Evolutionary conservation across 2,329 filamentous ascomycete genomes (phyloP).

Genomic region (Aschersonia sp.): DNA sequence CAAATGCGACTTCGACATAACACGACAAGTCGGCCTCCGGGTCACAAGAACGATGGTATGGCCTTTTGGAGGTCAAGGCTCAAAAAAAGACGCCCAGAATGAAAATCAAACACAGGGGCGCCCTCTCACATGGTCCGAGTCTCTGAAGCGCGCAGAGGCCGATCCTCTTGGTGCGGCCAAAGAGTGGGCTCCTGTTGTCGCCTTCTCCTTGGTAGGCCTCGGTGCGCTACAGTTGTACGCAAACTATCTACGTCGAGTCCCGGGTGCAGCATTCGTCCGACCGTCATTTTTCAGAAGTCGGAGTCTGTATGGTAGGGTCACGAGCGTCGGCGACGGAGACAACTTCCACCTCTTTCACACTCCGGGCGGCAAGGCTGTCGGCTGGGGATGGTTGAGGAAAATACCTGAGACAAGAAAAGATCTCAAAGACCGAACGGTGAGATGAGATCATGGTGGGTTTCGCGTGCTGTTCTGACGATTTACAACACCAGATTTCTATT

Average conservation of each 20-base stretch:
- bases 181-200: conserved; percentile 23
- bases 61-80: conserved; percentile 20
- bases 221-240: conserved; percentile 43
- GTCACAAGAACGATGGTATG: conserved; percentile 24
- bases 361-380: conserved; percentile 71
- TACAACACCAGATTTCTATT: conserved; percentile 54
- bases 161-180: conserved; percentile 19
- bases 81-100: conserved; percentile 10
- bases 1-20: neutral
- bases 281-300: conserved; percentile 61
- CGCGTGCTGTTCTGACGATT: neutral
- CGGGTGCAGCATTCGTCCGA: conserved; percentile 59
- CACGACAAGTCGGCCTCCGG: conserved; percentile 10
- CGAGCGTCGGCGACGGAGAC: conserved; percentile 90
- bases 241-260: conserved; percentile 72
- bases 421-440: conserved; percentile 65
- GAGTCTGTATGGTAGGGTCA: conserved; percentile 73
- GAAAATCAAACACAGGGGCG: conserved; percentile 10
- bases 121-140: conserved; percentile 23
- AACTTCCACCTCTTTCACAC: conserved; percentile 93
- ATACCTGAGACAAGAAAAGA: conserved; percentile 56
- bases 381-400: conserved; percentile 84
- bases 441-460: neutral
- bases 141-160: conserved; percentile 14
- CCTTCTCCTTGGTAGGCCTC: conserved; percentile 22